Conservation (phyloP, 106 monocot species). For the Ottelia alismoides region DNA sequence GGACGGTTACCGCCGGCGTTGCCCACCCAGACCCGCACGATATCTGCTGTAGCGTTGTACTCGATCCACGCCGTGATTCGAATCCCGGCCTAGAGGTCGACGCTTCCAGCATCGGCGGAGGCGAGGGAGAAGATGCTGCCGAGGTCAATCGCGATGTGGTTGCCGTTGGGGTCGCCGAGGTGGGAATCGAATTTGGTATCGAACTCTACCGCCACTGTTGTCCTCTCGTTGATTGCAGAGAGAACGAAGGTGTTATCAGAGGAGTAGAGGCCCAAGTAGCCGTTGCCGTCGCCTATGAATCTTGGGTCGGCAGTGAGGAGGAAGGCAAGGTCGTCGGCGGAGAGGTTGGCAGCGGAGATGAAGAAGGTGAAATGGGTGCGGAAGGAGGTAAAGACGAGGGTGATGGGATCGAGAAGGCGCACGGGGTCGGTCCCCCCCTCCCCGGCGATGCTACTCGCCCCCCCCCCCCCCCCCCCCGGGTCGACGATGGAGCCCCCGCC, state of each 20-base stretch:
- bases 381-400: conserved; percentile 20
- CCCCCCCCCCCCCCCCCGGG: too few species aligned
- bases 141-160: conserved; percentile 32
- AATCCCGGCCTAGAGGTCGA: conserved; percentile 18
- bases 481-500: too few species aligned
- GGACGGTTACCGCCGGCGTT: background rate
- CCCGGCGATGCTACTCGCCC: too few species aligned
- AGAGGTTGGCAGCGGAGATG: conserved; percentile 9
- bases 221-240: background rate
- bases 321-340: conserved; percentile 29
- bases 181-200: conserved; percentile 19
- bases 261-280: conserved; percentile 26
- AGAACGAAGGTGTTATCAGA: background rate
- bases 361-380: conserved; percentile 29
- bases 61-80: conserved; percentile 34
- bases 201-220: conserved; percentile 30
- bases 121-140: conserved; percentile 18
- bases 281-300: background rate
- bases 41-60: conserved; percentile 1
- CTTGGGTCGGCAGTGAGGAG: conserved; percentile 15
- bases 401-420: conserved; percentile 12
- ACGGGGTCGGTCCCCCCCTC: too few species aligned
- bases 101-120: conserved; percentile 1
- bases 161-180: conserved; percentile 20
- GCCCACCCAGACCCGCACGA: conserved; percentile 1